Base-by-base conservation (phyloP, 2,329 filamentous ascomycete genomes). In the Sclerotinia sclerotiorum region DNA sequence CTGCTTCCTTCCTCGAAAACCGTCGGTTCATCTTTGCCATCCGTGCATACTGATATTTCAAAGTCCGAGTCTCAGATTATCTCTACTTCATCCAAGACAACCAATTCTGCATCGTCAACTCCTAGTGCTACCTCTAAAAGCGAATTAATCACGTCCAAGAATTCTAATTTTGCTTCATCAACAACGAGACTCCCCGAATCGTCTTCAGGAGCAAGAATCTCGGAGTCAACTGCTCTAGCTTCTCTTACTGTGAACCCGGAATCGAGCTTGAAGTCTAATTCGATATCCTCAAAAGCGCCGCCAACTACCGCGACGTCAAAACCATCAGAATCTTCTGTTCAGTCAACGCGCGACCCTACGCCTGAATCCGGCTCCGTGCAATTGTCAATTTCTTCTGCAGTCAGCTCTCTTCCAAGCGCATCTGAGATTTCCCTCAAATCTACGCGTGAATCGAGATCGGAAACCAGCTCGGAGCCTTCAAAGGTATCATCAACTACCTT, bases 301-400 rank as follows among this genome's bases (percentile, higher is more conserved):
- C 11, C 44, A 17, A 48, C 27, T 15, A 48, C 29, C 21, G 24
- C 29, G 13, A 49, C 44, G 27, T 61, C 44, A 48, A 61, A 61
- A 48, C 27, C n/a, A 44, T 44, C n/a, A 15, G 58, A 61, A 61
- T 35, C 58, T 61, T 49, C 42, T 49, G 6, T 32, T 24, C 58
- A 49, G 10, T 24, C 7, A 48, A 61, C 44, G 24, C 44, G 49
- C 44, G 44, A 35, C 27, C 49, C 44, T 8, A 61, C n/a, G 8
- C 49, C 44, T 4, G 44, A 49, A 24, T n/a, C 6, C 17, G n/a
- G 19, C 27, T 35, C 29, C 2, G 46, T 46, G 19, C 58, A 49
- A 48, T 32, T 27, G 21, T 32, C 57, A 60, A 21, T 17, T n/a
- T 32, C 10, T n/a, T 60, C 17, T 48, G 27, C 27, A 29, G 11